phyloP scores from a whole-genome alignment of 805 yeast species.

The Saccharomyces kudriavzevii region DNA sequence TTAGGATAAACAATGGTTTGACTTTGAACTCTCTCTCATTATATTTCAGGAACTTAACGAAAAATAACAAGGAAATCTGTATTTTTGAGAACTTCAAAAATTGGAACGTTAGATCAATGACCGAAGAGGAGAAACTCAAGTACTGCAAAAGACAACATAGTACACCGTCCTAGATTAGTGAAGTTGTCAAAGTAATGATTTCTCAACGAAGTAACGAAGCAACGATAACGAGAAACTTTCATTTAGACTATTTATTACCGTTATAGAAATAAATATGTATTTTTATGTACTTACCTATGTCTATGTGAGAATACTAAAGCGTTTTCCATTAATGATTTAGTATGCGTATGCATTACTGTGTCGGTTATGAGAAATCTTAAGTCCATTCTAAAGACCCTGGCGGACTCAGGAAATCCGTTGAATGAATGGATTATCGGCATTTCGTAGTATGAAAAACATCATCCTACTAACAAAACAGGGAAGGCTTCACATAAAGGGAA shows the following conservation, averaged over 20 bases:
- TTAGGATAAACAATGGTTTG: conserved; percentile 28
- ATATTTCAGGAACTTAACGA: conserved; percentile 27
- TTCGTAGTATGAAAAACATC: neutral
- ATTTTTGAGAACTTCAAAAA: conserved; percentile 26
- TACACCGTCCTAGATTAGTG: neutral
- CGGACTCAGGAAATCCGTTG: neutral
- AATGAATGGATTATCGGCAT: neutral
- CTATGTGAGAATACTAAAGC: neutral
- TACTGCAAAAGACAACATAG: conserved; percentile 27
- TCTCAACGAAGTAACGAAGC: neutral
- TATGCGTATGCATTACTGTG: neutral
- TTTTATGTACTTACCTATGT: neutral
- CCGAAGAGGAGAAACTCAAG: conserved; percentile 26
- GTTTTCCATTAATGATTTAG: neutral
- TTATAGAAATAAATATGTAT: neutral
- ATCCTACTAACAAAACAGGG: neutral
- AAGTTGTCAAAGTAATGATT: neutral
- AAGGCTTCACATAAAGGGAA: neutral
- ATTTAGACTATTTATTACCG: neutral
- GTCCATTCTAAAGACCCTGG: neutral
- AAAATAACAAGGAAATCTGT: conserved; percentile 25
- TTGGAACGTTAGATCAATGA: conserved; percentile 26
- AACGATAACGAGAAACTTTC: neutral
- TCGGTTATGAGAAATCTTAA: neutral
- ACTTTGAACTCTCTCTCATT: conserved; percentile 30